Evolutionary conservation across 2,329 filamentous ascomycete species (phyloP).

Genomic region (Neocucurbitaria cava): DNA sequence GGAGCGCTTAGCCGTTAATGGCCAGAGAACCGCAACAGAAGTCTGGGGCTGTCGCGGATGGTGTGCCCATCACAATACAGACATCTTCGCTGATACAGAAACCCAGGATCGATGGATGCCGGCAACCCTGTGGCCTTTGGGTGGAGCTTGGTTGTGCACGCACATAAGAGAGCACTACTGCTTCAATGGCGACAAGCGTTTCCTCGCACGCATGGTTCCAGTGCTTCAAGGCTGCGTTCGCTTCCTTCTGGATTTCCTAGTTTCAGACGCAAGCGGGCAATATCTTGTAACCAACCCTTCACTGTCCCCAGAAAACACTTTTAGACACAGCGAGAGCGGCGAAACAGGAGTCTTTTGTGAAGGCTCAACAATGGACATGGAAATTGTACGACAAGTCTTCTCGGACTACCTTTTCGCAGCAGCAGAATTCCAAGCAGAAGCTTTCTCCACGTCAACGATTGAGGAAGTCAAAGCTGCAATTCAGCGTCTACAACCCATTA

Average conservation of each 20-base stretch:
- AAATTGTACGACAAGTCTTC: constrained; percentile 53
- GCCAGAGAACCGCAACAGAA: constrained; percentile 32
- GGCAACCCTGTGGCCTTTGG: constrained; percentile 33
- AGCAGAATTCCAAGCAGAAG: background rate
- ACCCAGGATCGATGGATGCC: constrained; percentile 33
- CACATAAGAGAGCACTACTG: constrained; percentile 32
- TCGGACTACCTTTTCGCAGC: constrained; percentile 32
- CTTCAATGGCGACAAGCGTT: constrained; percentile 24
- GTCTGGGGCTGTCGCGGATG: constrained; percentile 34
- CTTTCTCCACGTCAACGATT: background rate
- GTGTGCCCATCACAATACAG: constrained; percentile 36
- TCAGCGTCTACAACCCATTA: constrained; percentile 15
- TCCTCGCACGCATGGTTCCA: constrained; percentile 24
- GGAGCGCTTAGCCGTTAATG: constrained; percentile 42
- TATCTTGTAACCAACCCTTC: constrained; percentile 47
- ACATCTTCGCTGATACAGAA: constrained; percentile 35
- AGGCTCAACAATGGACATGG: constrained; percentile 55
- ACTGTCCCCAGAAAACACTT: constrained; percentile 50
- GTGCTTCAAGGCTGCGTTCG: constrained; percentile 44
- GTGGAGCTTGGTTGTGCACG: constrained; percentile 35
- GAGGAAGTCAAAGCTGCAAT: constrained; percentile 8
- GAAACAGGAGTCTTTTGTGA: constrained; percentile 21
- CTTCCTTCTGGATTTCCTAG: constrained; percentile 52
- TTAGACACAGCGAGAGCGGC: constrained; percentile 25
- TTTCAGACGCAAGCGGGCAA: constrained; percentile 11